phyloP scores from a whole-genome alignment of 495 filamentous ascomycete species.

The Rhizodiscina lignyota region DNA sequence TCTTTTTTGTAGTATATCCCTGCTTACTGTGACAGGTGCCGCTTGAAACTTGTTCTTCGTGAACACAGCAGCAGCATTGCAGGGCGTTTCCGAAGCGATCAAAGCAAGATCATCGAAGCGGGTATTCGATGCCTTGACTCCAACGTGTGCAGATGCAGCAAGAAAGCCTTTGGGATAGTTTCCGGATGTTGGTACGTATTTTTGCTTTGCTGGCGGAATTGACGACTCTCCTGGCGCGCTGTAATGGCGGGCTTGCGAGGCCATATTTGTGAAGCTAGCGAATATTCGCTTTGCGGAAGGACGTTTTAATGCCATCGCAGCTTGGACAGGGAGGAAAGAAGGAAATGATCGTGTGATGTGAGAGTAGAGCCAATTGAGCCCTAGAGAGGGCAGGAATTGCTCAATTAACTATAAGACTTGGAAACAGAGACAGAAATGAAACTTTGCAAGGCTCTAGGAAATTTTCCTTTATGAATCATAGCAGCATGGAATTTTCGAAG shows the following conservation, averaged over 20 bases:
- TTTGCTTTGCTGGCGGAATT: slow-evolving; percentile 34
- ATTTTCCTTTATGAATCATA: no score
- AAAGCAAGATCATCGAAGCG: slow-evolving; percentile 79
- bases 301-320: no score
- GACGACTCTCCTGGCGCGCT: slow-evolving; percentile 20
- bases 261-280: no score
- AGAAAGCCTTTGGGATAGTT: slow-evolving; percentile 83
- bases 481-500: no score
- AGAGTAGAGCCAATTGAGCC: no score
- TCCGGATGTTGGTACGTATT: slow-evolving; percentile 74
- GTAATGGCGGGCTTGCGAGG: slow-evolving; percentile 12
- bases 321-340: no score
- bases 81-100: slow-evolving; percentile 72
- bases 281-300: no score
- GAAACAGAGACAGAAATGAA: no score
- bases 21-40: slow-evolving; percentile 76
- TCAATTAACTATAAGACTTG: no score
- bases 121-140: slow-evolving; percentile 84
- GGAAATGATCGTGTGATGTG: no score
- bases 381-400: no score
- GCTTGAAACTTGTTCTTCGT: slow-evolving; percentile 98
- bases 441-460: no score
- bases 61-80: slow-evolving; percentile 86
- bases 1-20: slow-evolving; percentile 46
- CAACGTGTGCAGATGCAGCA: slow-evolving; percentile 75